Evolutionary conservation across 768 basidiomycete species (phyloP).

Genomic region (Hygrophorus russula): DNA sequence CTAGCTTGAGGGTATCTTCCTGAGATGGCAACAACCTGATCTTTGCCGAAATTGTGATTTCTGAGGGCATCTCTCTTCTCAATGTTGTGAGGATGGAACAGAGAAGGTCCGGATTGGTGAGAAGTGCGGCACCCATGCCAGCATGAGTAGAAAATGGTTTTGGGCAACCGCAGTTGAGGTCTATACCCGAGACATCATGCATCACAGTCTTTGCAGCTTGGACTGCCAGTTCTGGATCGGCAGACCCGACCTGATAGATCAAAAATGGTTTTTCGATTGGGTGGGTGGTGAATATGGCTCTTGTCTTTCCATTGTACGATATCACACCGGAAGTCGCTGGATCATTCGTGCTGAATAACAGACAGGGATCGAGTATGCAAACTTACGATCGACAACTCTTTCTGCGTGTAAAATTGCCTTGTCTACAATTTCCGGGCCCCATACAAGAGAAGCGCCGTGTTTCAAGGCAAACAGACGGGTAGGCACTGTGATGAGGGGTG

Average conservation of each 20-base stretch:
- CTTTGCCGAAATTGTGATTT: constrained; percentile 88
- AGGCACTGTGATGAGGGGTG: constrained; percentile 43
- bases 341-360: constrained; percentile 5
- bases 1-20: constrained; percentile 83
- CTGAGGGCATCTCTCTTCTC: constrained; percentile 55
- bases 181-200: constrained; percentile 86
- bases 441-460: constrained; percentile 88
- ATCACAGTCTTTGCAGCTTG: constrained; percentile 81
- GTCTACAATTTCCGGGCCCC: constrained; percentile 96
- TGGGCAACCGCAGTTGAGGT: constrained; percentile 96
- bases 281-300: constrained; percentile 86
- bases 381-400: constrained; percentile 79
- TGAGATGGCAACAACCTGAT: constrained; percentile 82
- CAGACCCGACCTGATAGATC: constrained; percentile 91
- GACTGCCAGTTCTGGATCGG: constrained; percentile 83
- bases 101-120: constrained; percentile 84
- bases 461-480: constrained; percentile 81
- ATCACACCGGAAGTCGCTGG: constrained; percentile 79
- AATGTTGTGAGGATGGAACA: constrained; percentile 81
- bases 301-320: constrained; percentile 73
- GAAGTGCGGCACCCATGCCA: constrained; percentile 95
- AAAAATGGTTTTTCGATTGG: constrained; percentile 91
- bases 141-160: constrained; percentile 90
- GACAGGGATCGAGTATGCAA: neutral
- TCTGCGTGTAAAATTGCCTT: constrained; percentile 85